These are phyloP conservation scores for Globisporangium apiculatum DNA, from an alignment of 352 stramenopile genomes.

Conservation along the genomic window DNA sequence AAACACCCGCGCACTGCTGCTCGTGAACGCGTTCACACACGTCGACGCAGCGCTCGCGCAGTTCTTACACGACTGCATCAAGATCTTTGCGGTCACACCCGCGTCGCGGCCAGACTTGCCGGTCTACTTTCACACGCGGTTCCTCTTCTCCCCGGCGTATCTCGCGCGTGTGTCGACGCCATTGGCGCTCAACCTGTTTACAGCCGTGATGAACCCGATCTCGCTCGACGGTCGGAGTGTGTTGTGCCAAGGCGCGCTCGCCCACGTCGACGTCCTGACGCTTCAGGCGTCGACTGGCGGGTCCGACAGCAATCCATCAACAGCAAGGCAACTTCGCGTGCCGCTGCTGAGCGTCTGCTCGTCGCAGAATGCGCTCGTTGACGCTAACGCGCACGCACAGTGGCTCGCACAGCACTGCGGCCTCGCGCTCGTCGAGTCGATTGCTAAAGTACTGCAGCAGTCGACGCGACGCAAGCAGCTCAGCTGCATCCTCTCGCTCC, in stretches of 20 bases:
- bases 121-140: constrained; percentile 94
- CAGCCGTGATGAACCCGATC: constrained; percentile 93
- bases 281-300: neutral
- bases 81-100: constrained; percentile 90
- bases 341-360: constrained; percentile 87
- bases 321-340: constrained; percentile 41
- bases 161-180: constrained; percentile 89
- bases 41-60: constrained; percentile 89
- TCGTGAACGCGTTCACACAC: constrained; percentile 88
- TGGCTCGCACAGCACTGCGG: constrained; percentile 50
- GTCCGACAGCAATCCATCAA: neutral
- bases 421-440: constrained; percentile 62
- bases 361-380: constrained; percentile 82
- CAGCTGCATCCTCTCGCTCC: constrained; percentile 76
- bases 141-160: constrained; percentile 91
- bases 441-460: constrained; percentile 63
- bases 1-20: constrained; percentile 76
- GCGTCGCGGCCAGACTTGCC: constrained; percentile 89
- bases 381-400: constrained; percentile 72
- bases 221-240: constrained; percentile 84
- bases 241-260: constrained; percentile 86
- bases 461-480: constrained; percentile 2
- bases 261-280: constrained; percentile 54
- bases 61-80: constrained; percentile 93
- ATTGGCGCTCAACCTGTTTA: constrained; percentile 95